A percentile compares a stretch with the other conserved stretches of the same genome.
Evolutionary conservation across 352 stramenopile genomes (phyloP).

Genomic region (Phytophthora uliginosa): DNA sequence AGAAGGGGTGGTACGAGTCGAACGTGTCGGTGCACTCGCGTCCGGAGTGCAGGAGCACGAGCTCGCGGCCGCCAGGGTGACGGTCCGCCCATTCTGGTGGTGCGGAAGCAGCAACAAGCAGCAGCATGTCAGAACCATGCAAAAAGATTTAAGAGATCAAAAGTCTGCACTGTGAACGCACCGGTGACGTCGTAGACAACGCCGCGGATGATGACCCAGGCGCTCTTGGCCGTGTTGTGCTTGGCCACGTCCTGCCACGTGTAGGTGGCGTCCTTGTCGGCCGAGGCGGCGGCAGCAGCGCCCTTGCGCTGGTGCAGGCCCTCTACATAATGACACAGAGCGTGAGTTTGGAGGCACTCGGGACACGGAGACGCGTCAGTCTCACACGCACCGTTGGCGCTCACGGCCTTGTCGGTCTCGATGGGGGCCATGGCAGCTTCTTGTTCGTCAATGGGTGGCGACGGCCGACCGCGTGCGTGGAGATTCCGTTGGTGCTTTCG

Average conservation of each 20-base stretch:
- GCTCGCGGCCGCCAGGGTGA: slow-evolving; percentile 85
- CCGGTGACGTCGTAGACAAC: slow-evolving; percentile 96
- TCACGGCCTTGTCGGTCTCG: slow-evolving; percentile 37
- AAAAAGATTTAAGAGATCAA: neutral
- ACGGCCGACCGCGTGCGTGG: neutral
- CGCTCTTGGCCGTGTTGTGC: slow-evolving; percentile 96
- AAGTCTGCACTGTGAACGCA: slow-evolving; percentile 29
- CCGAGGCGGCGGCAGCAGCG: slow-evolving; percentile 19
- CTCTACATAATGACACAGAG: slow-evolving; percentile 19
- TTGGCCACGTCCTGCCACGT: slow-evolving; percentile 97
- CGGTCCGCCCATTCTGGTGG: slow-evolving; percentile 77
- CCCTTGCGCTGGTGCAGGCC: slow-evolving; percentile 74
- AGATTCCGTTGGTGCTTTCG: slow-evolving; percentile 38
- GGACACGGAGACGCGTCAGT: neutral
- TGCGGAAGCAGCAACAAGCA: slow-evolving; percentile 12
- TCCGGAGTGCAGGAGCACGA: slow-evolving; percentile 83
- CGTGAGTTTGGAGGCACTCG: neutral
- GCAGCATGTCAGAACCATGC: neutral
- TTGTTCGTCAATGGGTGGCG: slow-evolving; percentile 17
- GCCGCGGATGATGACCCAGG: slow-evolving; percentile 96
- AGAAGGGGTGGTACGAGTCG: slow-evolving; percentile 94
- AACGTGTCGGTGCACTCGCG: slow-evolving; percentile 92
- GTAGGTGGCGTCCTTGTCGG: slow-evolving; percentile 58
- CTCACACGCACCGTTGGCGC: slow-evolving; percentile 27
- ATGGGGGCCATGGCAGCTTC: slow-evolving; percentile 44